Evolutionary conservation across 2,329 filamentous ascomycete species (phyloP), one percentile per base, ranked within the genome.

Genomic region (Cytospora paraplurivora): DNA sequence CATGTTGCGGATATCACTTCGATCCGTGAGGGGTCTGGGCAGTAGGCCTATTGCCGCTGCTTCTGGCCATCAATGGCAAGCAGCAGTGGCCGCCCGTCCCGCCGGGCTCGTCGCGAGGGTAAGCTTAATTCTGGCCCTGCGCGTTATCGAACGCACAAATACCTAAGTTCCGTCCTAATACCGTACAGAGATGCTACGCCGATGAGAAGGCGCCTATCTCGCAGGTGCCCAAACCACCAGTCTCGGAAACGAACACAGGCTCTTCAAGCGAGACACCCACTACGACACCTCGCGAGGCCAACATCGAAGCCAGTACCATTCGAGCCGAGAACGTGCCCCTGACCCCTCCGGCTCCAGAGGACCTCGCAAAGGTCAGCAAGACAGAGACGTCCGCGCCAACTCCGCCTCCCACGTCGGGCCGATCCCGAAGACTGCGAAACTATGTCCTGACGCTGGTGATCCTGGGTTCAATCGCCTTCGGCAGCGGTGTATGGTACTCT

Each of bases 401-500:
- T 21, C 77, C 73, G 51, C 71, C 72, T 74, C 70, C 68, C 70
- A 70, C 80, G 80, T 79, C 86, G 85, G 81, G 87, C 74, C 82
- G 87, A 76, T 82, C 86, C 75, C 85, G 91, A 67, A 86, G 90
- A 64, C 85, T 97, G 74, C 85, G 91, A 71, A 89, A 89, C 74
- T 89, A 93, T 73, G 78, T 97, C 63, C 78, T 93, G 68, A 91
- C 90, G 61, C 77, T 97, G 56, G 79, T 93, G 67, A 77, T 97
- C 52, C 84, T 97, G 34, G 88, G 90, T 33, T 86, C 87, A 7
- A 77, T 96, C 52, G 88, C 90, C 47, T 99, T 97, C 72, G 91
- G 85, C 62, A 93, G 93, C 68, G 93, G 94, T 69, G 88, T 97
- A 62, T 97, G 91, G 82, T 95, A 96, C 77, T 94, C 95, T 62